Conservation (phyloP, 257 asterid species). For the Solanum raphanifolium region DNA sequence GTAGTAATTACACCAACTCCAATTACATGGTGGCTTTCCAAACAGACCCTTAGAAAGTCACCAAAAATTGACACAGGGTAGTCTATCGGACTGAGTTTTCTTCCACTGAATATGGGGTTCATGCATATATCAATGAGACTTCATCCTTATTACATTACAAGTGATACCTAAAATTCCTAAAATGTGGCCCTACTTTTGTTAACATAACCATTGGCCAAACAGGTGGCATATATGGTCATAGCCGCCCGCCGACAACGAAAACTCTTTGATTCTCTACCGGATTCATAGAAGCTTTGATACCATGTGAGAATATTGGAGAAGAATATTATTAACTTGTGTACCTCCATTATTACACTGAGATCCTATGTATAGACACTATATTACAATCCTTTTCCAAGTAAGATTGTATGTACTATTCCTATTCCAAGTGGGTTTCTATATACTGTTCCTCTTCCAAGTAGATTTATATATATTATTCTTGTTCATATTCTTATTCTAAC, state of each 20-base stretch:
- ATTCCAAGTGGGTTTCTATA: neutral
- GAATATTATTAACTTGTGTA: neutral
- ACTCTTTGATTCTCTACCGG: neutral
- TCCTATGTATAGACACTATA: neutral
- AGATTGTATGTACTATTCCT: neutral
- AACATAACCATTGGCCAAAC: neutral
- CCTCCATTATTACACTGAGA: neutral
- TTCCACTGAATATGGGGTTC: neutral
- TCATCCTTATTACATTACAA: neutral
- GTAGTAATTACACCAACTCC: too few species aligned
- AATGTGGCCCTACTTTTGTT: neutral
- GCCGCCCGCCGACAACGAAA: neutral
- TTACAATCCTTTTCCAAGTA: neutral
- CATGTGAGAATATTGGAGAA: neutral
- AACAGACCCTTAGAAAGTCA: neutral
- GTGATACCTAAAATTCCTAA: neutral
- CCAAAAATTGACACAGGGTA: neutral
- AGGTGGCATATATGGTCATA: neutral
- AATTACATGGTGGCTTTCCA: too few species aligned
- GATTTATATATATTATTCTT: neutral
- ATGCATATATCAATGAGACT: neutral
- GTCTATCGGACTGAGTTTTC: neutral
- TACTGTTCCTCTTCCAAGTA: neutral
- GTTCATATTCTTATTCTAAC: neutral
- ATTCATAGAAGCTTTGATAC: neutral